phyloP scores from a whole-genome alignment of 2,329 filamentous ascomycete species.

The Cladorrhinum sp. region DNA sequence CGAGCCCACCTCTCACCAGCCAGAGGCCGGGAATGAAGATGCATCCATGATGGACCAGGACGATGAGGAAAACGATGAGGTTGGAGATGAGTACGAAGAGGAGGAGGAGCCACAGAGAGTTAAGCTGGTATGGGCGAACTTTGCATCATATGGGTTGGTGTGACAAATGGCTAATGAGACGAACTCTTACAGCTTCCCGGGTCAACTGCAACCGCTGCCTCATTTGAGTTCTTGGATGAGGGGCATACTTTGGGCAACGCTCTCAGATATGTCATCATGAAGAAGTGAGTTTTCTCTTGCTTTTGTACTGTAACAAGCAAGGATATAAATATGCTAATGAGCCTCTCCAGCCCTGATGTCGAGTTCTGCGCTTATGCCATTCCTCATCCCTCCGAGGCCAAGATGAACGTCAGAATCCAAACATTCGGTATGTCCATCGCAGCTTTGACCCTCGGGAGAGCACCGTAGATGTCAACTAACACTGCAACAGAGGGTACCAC shows the following conservation, averaged over 20 bases:
- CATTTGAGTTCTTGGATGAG: slow-evolving; percentile 91
- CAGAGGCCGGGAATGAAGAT: slow-evolving; percentile 31
- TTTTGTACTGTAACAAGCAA: neutral
- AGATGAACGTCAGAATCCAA: slow-evolving; percentile 97
- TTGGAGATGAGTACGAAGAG: slow-evolving; percentile 43
- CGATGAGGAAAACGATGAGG: slow-evolving; percentile 34
- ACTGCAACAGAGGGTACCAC: slow-evolving; percentile 63
- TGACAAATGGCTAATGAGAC: neutral
- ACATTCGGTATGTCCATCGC: slow-evolving; percentile 71
- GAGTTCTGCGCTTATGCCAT: slow-evolving; percentile 99
- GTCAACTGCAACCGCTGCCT: slow-evolving; percentile 81
- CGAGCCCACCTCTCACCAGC: slow-evolving; percentile 40
- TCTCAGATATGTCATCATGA: slow-evolving; percentile 93
- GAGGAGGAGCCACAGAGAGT: slow-evolving; percentile 55
- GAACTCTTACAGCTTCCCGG: slow-evolving; percentile 65
- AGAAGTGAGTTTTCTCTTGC: slow-evolving; percentile 70
- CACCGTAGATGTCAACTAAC: neutral
- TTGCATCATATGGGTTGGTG: neutral
- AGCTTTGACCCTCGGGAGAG: slow-evolving; percentile 7
- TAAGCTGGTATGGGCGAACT: slow-evolving; percentile 49
- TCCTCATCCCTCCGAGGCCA: slow-evolving; percentile 89
- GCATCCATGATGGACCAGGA: slow-evolving; percentile 34
- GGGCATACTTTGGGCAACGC: slow-evolving; percentile 96
- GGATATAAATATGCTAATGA: neutral
- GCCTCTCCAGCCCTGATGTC: slow-evolving; percentile 71